Evolutionary conservation across 345 rosid species (phyloP), one percentile per base, ranked within the genome.

Genomic region (Gossypium arboreum): DNA sequence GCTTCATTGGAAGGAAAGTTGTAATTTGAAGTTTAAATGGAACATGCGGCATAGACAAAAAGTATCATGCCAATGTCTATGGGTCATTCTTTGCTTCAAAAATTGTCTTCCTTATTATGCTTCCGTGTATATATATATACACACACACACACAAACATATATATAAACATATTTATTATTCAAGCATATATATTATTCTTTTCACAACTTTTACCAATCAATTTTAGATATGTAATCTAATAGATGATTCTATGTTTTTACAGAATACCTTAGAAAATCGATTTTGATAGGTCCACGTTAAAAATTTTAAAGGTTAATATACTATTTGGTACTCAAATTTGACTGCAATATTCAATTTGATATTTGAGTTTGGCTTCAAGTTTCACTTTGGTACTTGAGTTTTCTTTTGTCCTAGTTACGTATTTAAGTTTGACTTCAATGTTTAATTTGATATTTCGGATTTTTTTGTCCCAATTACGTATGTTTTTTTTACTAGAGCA

Each of bases 41-140:
- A 57, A 57, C 29, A 57, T 20, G 3, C 29, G 3, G 43, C 16
- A 10, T 48, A 41, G 25, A 65, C 2, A 16, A 58, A 58, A 59
- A 45, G 12, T 4, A 0, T 4, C 8, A 29, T 29, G 50, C 2
- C 48, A n/a, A 64, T 3, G 68, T 1, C 7, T 2, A 17, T 3
- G 48, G 22, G 69, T 64, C 69, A 65, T 65, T 65, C 70, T 27
- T 65, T 65, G 70, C 70, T 65, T 44, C 70, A 1, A 65, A 18
- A 47, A 3, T 18, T 43, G 50, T 18, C 69, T n/a, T 65, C 9
- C 9, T 64, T 58, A 58, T 55, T 55, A 55, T 55, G 59, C 59
- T 9, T 12, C 24, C 22, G 12, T 61, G 15, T 8, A 39, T 17
- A 17, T 25, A 12, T 0, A 2, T 12, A 64, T 11, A 29, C 1